Evolutionary conservation across 2,329 filamentous ascomycete species (phyloP).

Genomic region (Ambrosiella cleistominuta): DNA sequence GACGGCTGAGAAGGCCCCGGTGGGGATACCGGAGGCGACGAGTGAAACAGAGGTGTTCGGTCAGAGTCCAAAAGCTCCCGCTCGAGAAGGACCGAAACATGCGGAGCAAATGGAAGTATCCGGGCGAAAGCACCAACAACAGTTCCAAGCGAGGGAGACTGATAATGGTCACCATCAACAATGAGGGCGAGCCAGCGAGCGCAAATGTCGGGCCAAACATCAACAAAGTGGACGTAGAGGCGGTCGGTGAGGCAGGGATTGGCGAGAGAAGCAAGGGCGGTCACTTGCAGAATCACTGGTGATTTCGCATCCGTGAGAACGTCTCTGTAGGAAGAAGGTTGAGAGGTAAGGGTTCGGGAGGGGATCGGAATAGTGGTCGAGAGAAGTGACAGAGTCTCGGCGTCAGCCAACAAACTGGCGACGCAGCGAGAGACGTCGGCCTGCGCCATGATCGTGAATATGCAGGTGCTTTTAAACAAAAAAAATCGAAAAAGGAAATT

Average conservation of each 20-base stretch:
- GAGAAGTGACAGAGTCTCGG: slow-evolving; percentile 22
- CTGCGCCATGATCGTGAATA: slow-evolving; percentile 10
- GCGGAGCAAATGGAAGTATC: slow-evolving; percentile 64
- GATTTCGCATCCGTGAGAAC: slow-evolving; percentile 32
- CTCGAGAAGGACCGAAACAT: slow-evolving; percentile 57
- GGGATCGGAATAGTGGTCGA: slow-evolving; percentile 23
- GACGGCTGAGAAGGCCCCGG: slow-evolving; percentile 1
- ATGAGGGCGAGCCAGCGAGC: slow-evolving; percentile 49
- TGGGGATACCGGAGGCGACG: not conserved
- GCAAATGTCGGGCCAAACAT: slow-evolving; percentile 64
- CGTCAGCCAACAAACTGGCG: slow-evolving; percentile 13
- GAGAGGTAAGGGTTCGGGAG: slow-evolving; percentile 19
- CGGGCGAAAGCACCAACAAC: slow-evolving; percentile 56
- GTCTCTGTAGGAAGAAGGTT: slow-evolving; percentile 23
- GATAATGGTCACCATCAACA: slow-evolving; percentile 19
- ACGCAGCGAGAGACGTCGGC: slow-evolving; percentile 13
- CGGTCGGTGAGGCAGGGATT: slow-evolving; percentile 49
- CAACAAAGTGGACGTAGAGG: slow-evolving; percentile 58
- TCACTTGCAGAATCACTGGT: slow-evolving; percentile 50
- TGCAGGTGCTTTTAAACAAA: not conserved
- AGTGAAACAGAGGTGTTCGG: not conserved
- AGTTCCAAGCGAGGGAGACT: slow-evolving; percentile 19
- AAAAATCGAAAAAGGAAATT: not conserved
- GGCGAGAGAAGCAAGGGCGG: slow-evolving; percentile 50
- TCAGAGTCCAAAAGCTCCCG: not conserved